A percentile compares a stretch with the other conserved stretches of the same genome.
Conservation (phyloP, 2,329 filamentous ascomycete genomes). For the Penicillium sp. region DNA sequence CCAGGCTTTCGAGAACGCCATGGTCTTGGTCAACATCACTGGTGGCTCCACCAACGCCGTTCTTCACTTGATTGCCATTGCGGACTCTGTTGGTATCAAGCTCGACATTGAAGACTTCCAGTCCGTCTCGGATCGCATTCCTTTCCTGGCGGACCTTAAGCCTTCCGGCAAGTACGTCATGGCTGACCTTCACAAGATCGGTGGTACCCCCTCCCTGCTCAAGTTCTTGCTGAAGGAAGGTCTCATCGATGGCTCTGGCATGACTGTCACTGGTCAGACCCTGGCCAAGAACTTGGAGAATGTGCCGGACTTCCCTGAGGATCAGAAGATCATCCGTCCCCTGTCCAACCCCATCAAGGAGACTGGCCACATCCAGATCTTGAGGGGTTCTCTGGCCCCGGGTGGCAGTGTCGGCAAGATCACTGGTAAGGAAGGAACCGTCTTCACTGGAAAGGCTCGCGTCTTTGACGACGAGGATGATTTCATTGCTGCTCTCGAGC, state of each 20-base stretch:
- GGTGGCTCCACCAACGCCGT: conserved; percentile 81
- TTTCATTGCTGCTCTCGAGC: conserved; percentile 60
- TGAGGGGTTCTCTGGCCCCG: conserved; percentile 60
- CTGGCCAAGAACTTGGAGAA: conserved; percentile 52
- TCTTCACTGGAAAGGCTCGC: conserved; percentile 60
- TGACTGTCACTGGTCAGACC: conserved; percentile 54
- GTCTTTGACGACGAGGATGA: conserved; percentile 62
- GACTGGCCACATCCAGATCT: conserved; percentile 65
- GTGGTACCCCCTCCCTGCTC: conserved; percentile 50
- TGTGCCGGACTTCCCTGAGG: conserved; percentile 54
- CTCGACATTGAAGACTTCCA: conserved; percentile 83
- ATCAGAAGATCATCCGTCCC: conserved; percentile 62
- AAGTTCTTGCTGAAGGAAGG: conserved; percentile 53
- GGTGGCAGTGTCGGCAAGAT: conserved; percentile 66
- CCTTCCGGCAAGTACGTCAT: conserved; percentile 61
- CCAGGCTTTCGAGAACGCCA: conserved; percentile 74
- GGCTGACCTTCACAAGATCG: conserved; percentile 50
- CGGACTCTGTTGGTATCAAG: conserved; percentile 70
- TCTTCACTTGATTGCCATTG: conserved; percentile 74
- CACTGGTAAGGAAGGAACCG: conserved; percentile 63
- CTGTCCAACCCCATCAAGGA: conserved; percentile 60
- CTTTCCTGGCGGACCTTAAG: conserved; percentile 74
- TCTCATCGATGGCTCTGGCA: conserved; percentile 51
- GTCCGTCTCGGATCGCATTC: conserved; percentile 65
- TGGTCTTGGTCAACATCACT: conserved; percentile 72